phyloP scores from a whole-genome alignment of 768 basidiomycete species.

The Strobilomyces dryophilus region DNA sequence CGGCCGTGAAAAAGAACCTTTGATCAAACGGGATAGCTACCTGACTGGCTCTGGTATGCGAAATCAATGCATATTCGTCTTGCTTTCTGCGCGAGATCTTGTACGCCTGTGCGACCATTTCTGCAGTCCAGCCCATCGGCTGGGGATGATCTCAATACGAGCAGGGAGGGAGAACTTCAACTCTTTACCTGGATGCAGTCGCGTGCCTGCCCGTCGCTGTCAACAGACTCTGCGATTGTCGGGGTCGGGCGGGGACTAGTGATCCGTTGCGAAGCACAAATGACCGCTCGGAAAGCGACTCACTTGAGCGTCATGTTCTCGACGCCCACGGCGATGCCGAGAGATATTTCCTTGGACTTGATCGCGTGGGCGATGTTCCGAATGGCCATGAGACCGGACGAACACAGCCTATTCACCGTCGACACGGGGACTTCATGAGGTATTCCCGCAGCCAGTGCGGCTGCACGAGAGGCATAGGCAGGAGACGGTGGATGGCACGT shows the following conservation, averaged over 20 bases:
- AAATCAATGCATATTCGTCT: slow-evolving; percentile 86
- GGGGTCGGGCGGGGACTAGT: slow-evolving; percentile 72
- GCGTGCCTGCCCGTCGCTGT: slow-evolving; percentile 56
- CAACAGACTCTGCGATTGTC: slow-evolving; percentile 54
- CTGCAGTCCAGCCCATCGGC: slow-evolving; percentile 96
- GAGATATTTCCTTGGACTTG: slow-evolving; percentile 72
- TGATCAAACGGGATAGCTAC: slow-evolving; percentile 30
- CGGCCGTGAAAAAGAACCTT: not conserved
- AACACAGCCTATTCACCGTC: slow-evolving; percentile 90
- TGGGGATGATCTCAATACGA: slow-evolving; percentile 25
- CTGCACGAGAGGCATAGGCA: slow-evolving; percentile 78
- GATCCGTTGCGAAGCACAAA: not conserved
- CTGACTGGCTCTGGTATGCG: slow-evolving; percentile 74
- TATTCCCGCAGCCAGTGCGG: slow-evolving; percentile 85
- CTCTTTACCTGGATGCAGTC: slow-evolving; percentile 62
- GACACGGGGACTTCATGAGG: slow-evolving; percentile 85
- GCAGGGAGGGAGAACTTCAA: not conserved
- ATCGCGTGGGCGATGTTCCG: slow-evolving; percentile 87
- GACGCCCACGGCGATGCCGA: slow-evolving; percentile 81
- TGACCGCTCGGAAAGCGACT: slow-evolving; percentile 18
- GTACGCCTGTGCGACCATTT: slow-evolving; percentile 81
- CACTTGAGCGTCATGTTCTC: slow-evolving; percentile 84
- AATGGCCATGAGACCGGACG: slow-evolving; percentile 93
- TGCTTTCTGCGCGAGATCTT: slow-evolving; percentile 77
- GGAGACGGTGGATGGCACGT: slow-evolving; percentile 84